Evolutionary conservation across 768 basidiomycete species (phyloP).

Genomic region (Leccinum olivaceopallidum): DNA sequence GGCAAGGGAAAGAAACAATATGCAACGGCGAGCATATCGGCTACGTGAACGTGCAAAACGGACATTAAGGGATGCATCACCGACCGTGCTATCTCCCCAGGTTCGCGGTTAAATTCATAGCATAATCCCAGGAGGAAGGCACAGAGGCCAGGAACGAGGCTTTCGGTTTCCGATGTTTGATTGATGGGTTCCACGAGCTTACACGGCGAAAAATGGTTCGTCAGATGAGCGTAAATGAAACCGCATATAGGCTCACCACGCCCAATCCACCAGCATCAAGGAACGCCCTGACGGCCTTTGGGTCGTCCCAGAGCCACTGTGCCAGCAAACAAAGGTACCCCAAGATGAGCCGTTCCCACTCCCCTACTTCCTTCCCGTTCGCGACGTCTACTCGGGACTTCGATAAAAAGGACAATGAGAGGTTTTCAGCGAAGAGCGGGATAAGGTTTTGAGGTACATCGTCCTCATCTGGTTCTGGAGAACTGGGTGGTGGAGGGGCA

Average conservation of each 20-base stretch:
- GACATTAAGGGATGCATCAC: slow-evolving; percentile 18
- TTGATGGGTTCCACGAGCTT: slow-evolving; percentile 96
- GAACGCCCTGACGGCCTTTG: slow-evolving; percentile 83
- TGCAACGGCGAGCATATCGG: background rate
- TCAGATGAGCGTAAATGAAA: background rate
- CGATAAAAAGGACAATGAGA: slow-evolving; percentile 83
- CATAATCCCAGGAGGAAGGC: slow-evolving; percentile 91
- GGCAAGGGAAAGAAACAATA: background rate
- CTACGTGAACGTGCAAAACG: background rate
- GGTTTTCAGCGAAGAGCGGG: slow-evolving; percentile 84
- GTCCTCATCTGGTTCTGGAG: slow-evolving; percentile 50
- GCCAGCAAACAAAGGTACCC: slow-evolving; percentile 81
- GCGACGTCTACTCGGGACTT: slow-evolving; percentile 52
- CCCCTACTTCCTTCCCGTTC: slow-evolving; percentile 69
- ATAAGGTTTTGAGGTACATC: slow-evolving; percentile 72
- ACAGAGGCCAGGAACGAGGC: slow-evolving; percentile 85
- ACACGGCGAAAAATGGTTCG: background rate
- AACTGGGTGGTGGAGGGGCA: slow-evolving; percentile 36
- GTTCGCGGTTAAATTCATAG: slow-evolving; percentile 96
- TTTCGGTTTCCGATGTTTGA: slow-evolving; percentile 82
- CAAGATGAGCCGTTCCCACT: slow-evolving; percentile 89
- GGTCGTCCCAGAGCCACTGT: slow-evolving; percentile 98
- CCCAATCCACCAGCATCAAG: slow-evolving; percentile 88
- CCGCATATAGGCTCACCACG: slow-evolving; percentile 58
- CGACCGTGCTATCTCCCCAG: slow-evolving; percentile 92